Evolutionary conservation across 306 rosid genomes (phyloP).

Genomic region (Ceratonia siliqua): DNA sequence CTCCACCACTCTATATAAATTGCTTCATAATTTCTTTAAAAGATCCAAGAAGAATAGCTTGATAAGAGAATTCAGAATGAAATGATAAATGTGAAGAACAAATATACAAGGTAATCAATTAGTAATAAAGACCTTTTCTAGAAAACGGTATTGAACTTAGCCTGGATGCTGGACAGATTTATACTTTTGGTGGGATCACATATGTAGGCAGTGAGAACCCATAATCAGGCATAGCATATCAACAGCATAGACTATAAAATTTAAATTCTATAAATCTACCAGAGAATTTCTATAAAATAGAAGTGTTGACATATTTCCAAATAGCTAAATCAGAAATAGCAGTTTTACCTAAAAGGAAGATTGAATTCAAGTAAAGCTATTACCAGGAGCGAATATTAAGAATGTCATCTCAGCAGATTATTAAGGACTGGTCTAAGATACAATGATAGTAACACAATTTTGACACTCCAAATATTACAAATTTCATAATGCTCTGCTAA

Average conservation of each 20-base stretch:
- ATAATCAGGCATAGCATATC: background rate
- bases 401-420: background rate
- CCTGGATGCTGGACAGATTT: background rate
- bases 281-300: background rate
- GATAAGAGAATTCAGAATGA: background rate
- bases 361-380: background rate
- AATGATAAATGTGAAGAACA: background rate
- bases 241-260: too few species aligned
- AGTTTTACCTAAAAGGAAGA: background rate
- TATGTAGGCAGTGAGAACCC: background rate
- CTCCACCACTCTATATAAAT: background rate
- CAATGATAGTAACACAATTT: background rate
- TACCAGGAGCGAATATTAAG: background rate
- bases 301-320: background rate
- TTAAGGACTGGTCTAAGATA: background rate
- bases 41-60: background rate
- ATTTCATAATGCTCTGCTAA: background rate
- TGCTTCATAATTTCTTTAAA: background rate
- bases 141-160: background rate
- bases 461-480: background rate
- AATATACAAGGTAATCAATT: background rate
- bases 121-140: background rate
- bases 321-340: background rate
- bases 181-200: background rate
- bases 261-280: background rate